These are phyloP conservation scores for Suillus variegatus DNA, from an alignment of 768 basidiomycete genomes.

Conservation along the genomic window DNA sequence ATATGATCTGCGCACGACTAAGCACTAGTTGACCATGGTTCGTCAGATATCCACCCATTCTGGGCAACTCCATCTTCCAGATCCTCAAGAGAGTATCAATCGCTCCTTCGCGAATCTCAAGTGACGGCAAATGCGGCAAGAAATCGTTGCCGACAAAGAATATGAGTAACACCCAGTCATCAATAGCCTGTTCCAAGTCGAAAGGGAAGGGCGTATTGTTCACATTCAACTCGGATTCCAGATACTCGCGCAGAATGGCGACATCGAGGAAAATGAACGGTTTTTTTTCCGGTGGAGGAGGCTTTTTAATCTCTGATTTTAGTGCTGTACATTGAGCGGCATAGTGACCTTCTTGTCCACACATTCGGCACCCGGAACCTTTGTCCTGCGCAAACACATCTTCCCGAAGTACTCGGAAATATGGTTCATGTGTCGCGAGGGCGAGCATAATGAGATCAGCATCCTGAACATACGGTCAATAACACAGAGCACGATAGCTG, in stretches of 20 bases:
- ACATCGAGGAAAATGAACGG: slow-evolving; percentile 99
- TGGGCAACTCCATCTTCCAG: slow-evolving; percentile 90
- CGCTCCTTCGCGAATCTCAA: slow-evolving; percentile 99
- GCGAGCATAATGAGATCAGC: slow-evolving; percentile 99
- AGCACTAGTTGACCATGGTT: slow-evolving; percentile 90
- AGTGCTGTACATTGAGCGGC: slow-evolving; percentile 91
- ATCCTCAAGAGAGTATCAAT: slow-evolving; percentile 96
- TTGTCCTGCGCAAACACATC: slow-evolving; percentile 93
- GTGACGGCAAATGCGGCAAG: slow-evolving; percentile 92
- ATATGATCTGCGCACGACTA: slow-evolving; percentile 86
- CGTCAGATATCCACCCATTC: slow-evolving; percentile 98
- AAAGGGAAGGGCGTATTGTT: slow-evolving; percentile 79
- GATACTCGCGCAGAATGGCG: slow-evolving; percentile 92
- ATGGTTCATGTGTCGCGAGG: slow-evolving; percentile 96
- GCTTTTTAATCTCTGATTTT: slow-evolving; percentile 66
- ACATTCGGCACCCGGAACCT: slow-evolving; percentile 81
- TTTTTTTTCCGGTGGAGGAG: slow-evolving; percentile 62
- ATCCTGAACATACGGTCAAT: slow-evolving; percentile 56
- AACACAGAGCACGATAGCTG: neutral
- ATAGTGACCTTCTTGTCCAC: slow-evolving; percentile 94
- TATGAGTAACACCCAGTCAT: slow-evolving; percentile 99
- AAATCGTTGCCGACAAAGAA: slow-evolving; percentile 99
- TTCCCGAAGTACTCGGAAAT: slow-evolving; percentile 96
- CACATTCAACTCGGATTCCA: slow-evolving; percentile 92
- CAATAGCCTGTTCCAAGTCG: slow-evolving; percentile 94